Evolutionary conservation across 768 basidiomycete species (phyloP).

Genomic region (Coprinopsis strossmayeri): DNA sequence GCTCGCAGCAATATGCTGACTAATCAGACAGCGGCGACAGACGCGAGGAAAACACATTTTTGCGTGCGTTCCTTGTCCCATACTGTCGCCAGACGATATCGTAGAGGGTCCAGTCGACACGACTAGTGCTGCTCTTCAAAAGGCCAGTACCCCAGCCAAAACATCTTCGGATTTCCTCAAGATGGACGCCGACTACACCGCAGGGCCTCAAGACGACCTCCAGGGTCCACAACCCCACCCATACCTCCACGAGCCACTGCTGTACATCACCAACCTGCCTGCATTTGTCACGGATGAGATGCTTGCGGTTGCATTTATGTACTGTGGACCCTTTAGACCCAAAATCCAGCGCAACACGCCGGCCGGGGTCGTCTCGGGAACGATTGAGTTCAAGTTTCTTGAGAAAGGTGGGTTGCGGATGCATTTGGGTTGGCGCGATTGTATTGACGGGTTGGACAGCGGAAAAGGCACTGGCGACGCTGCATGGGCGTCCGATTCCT

Average conservation of each 20-base stretch:
- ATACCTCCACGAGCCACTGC: constrained; percentile 76
- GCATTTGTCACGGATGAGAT: constrained; percentile 69
- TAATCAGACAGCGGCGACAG: too few relatives aligned
- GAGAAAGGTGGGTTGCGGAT: constrained; percentile 77
- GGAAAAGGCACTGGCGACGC: constrained; percentile 81
- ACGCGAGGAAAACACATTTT: too few relatives aligned
- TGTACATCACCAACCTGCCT: constrained; percentile 78
- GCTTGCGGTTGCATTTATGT: constrained; percentile 64
- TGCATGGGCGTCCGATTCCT: constrained; percentile 70
- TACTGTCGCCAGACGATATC: too few relatives aligned
- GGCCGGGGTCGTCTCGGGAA: constrained; percentile 52
- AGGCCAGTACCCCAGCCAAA: not conserved
- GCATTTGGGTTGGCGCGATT: too few relatives aligned
- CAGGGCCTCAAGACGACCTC: too few relatives aligned
- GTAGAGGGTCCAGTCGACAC: not conserved
- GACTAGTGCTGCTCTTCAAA: not conserved
- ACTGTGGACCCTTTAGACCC: constrained; percentile 78
- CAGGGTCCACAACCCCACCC: constrained; percentile 58
- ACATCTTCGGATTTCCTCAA: not conserved
- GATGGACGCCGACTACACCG: not conserved
- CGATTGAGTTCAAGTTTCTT: constrained; percentile 78
- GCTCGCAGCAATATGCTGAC: too few relatives aligned
- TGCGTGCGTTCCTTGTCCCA: too few relatives aligned
- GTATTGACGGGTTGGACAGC: too few relatives aligned
- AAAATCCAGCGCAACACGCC: constrained; percentile 59